Base-by-base conservation (phyloP, 371 early-diverging fungal genomes). In the Apophysomyces variabilis region DNA sequence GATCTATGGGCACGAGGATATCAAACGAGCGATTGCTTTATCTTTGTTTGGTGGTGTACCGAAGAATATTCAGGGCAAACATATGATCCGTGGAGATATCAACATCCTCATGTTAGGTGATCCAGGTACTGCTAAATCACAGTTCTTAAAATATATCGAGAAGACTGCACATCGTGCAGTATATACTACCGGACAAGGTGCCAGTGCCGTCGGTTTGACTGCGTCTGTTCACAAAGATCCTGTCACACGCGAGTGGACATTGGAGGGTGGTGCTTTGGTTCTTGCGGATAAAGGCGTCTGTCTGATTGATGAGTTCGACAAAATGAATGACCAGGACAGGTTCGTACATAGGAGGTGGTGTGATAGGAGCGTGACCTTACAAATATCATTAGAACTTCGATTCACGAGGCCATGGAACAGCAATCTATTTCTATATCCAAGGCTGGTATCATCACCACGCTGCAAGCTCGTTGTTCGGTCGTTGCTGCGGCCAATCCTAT, bases 331-430 rank as follows among this genome's bases (percentile, higher is more conserved):
- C 66, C 54, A 88, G 45, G 99, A 98, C 70, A 72, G 90, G 88
- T 87, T 62, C 26, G 63, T 58, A 16, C 14, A n/a, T 1, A 5
- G 11, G 9, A 14, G 12, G 46, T 69, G 56, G 12, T 11, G 9
- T 73, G 38, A 32, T 38, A 38, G 41, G 14, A 37, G 36, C 14
- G 59, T 36, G 44, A 37, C 18, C 6, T 13, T 56, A 32, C 6
- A 1, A 4, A 5, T 50, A 8, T 21, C 9, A 21, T 50, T 62
- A 84, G 71, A 70, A 77, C 82, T 3, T 90, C 92, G 59, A 99
- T 99, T 73, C 99, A 99, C 88, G 99, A 99, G 84, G 99, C 98
- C n/a, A 99, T 99, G 99, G 99, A 99, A 81, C 99, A 99, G 77
- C 99, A 99, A 78, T 90, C 93, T 71, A 98, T 99, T 66, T 96